Percentiles rank a stretch among this genome's conserved stretches.
These are phyloP conservation scores for Heracleum sosnowskyi DNA, from an alignment of 129 eudicot genomes.

Conservation along the genomic window DNA sequence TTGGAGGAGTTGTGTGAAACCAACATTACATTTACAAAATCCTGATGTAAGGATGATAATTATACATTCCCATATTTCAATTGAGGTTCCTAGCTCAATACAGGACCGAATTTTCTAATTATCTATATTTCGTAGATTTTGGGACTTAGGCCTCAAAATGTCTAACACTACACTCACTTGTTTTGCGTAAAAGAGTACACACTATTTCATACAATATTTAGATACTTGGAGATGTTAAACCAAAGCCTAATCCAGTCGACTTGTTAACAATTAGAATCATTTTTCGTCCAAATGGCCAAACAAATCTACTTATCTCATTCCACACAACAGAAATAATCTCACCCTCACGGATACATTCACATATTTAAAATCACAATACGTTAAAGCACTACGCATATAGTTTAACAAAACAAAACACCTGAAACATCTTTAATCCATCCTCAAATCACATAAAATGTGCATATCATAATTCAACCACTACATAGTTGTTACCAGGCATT, in stretches of 20 bases:
- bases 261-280: too few species aligned
- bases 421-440: too few species aligned
- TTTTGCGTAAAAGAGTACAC: too few species aligned
- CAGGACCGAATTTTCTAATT: not conserved
- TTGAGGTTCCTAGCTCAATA: not conserved
- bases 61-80: not conserved
- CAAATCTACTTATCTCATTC: not conserved
- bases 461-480: too few species aligned
- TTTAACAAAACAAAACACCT: too few species aligned
- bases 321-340: too few species aligned
- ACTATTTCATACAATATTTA: not conserved
- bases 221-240: not conserved
- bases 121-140: not conserved
- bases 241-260: not conserved
- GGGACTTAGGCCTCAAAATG: not conserved
- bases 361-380: not conserved
- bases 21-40: not conserved
- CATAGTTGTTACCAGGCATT: conserved; percentile 21
- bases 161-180: not conserved
- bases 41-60: not conserved
- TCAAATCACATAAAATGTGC: too few species aligned
- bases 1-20: not conserved
- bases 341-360: not conserved
- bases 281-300: not conserved
- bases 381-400: too few species aligned